Evolutionary conservation across 768 basidiomycete genomes (phyloP).

Genomic region (Suillus fuscotomentosus): DNA sequence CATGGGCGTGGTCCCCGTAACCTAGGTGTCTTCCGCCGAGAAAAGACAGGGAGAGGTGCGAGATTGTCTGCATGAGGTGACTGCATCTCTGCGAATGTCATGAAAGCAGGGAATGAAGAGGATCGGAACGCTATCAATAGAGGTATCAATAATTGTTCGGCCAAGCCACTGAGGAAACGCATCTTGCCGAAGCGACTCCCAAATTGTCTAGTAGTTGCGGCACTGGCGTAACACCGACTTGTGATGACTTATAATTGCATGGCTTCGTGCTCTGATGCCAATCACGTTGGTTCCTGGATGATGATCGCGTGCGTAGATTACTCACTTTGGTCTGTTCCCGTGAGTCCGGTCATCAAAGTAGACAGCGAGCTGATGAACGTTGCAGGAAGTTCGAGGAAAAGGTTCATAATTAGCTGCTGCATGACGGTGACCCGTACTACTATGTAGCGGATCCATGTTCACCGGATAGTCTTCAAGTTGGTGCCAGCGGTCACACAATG

Average conservation of each 20-base stretch:
- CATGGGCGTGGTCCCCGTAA: conserved; percentile 30
- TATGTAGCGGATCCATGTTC: not conserved
- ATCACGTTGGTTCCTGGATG: not conserved
- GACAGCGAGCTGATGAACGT: not conserved
- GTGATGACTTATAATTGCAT: not conserved
- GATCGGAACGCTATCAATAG: not conserved
- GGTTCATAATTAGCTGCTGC: not conserved
- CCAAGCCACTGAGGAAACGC: conserved; percentile 3
- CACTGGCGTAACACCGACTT: conserved; percentile 7
- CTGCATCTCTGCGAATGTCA: not conserved
- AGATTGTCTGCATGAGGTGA: conserved; percentile 14
- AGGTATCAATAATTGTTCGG: conserved; percentile 4
- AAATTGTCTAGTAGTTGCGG: not conserved
- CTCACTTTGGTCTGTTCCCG: not conserved
- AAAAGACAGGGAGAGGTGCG: conserved; percentile 6
- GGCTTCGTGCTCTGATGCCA: not conserved
- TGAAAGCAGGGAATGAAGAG: not conserved
- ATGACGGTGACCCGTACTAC: not conserved
- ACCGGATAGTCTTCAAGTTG: not conserved
- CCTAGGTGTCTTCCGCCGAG: conserved; percentile 14
- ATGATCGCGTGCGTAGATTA: not conserved
- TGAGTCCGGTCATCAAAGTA: not conserved
- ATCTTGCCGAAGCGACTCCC: conserved; percentile 15
- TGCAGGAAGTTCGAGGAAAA: not conserved
- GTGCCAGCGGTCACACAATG: too few relatives aligned